Conservation (phyloP, 2,329 filamentous ascomycete species). For the Simplicillium sp. region DNA sequence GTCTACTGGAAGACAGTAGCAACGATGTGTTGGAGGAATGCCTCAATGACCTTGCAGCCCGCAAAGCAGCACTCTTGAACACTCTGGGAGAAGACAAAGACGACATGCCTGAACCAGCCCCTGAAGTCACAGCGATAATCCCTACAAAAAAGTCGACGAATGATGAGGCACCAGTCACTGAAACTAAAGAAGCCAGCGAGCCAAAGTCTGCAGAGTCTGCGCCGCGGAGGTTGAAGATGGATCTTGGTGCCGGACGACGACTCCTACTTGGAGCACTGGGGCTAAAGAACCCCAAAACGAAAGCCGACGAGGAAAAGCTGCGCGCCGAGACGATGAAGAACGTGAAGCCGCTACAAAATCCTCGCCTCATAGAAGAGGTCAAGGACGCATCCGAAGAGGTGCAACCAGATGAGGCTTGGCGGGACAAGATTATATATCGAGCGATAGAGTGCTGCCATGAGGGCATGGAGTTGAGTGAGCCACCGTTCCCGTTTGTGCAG, state of each 20-base stretch:
- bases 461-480: conserved; percentile 57
- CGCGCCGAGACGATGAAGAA: conserved; percentile 49
- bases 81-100: not conserved
- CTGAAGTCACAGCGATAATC: not conserved
- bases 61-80: conserved; percentile 4
- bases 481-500: conserved; percentile 84
- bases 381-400: conserved; percentile 8
- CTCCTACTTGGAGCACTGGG: conserved; percentile 67
- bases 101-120: conserved; percentile 2
- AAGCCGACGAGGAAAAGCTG: conserved; percentile 56
- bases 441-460: conserved; percentile 81
- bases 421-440: conserved; percentile 59
- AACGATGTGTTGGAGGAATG: conserved; percentile 6
- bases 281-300: conserved; percentile 56
- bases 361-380: conserved; percentile 17
- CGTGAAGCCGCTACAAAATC: conserved; percentile 30
- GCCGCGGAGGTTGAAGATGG: conserved; percentile 11
- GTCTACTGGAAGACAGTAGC: conserved; percentile 7
- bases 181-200: conserved; percentile 1
- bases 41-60: conserved; percentile 2
- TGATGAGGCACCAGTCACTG: conserved; percentile 7
- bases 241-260: conserved; percentile 53
- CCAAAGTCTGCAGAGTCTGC: conserved; percentile 3
- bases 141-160: not conserved
- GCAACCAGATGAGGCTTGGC: conserved; percentile 54